Percentiles rank a stretch among this genome's conserved stretches.
phyloP scores from a whole-genome alignment of 164 flowering plant genomes.

The Berberis vulgaris region DNA sequence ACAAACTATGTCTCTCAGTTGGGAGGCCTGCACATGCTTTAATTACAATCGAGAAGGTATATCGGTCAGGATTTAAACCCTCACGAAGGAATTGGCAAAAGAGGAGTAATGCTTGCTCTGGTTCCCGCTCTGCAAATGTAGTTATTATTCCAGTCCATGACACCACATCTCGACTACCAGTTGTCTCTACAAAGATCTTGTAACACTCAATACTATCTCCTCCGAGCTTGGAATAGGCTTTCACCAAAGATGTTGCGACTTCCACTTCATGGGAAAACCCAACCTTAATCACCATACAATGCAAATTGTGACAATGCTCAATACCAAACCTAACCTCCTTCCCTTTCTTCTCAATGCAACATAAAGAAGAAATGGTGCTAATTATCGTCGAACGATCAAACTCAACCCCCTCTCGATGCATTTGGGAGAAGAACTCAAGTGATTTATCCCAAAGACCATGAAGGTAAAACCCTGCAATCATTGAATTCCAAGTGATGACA shows the following conservation, averaged over 20 bases:
- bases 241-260: slow-evolving; percentile 53
- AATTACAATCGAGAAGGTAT: slow-evolving; percentile 48
- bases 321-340: slow-evolving; percentile 10
- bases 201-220: slow-evolving; percentile 35
- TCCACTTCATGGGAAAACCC: slow-evolving; percentile 29
- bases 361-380: slow-evolving; percentile 33
- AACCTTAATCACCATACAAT: slow-evolving; percentile 37
- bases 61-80: slow-evolving; percentile 37
- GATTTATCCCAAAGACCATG: slow-evolving; percentile 24
- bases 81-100: slow-evolving; percentile 36
- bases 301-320: slow-evolving; percentile 35
- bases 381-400: slow-evolving; percentile 62
- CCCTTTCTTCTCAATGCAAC: slow-evolving; percentile 11
- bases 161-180: slow-evolving; percentile 37
- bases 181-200: slow-evolving; percentile 40
- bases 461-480: slow-evolving; percentile 50
- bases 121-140: slow-evolving; percentile 44
- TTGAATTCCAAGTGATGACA: slow-evolving; percentile 63
- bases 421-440: slow-evolving; percentile 30
- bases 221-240: slow-evolving; percentile 49
- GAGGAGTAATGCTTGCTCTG: slow-evolving; percentile 40
- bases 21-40: slow-evolving; percentile 63
- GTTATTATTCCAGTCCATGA: slow-evolving; percentile 71
- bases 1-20: slow-evolving; percentile 21
- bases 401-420: slow-evolving; percentile 38